Conservation (phyloP, 345 rosid species). For the Eucalyptus leucophloia region DNA sequence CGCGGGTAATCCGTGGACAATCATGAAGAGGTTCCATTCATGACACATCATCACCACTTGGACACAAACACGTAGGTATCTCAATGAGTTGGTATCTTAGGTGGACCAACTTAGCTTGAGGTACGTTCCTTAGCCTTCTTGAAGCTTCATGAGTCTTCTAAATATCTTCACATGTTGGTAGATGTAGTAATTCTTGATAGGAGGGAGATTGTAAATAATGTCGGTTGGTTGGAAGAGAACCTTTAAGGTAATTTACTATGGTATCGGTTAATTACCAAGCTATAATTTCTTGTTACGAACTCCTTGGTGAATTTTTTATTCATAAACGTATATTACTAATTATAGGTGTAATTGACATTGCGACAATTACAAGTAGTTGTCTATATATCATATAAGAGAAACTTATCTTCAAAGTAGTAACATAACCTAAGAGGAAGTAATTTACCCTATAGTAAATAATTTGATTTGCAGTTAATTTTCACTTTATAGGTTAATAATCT, state of each 20-base stretch:
- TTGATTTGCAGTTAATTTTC: neutral
- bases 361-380: neutral
- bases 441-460: neutral
- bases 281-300: neutral
- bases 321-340: neutral
- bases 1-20: neutral
- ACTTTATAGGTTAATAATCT: neutral
- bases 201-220: neutral
- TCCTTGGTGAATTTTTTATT: neutral
- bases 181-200: neutral
- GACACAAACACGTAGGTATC: neutral
- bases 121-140: neutral
- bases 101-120: neutral
- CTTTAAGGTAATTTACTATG: neutral
- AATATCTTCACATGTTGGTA: neutral
- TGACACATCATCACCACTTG: neutral
- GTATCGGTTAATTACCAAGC: neutral
- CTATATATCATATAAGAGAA: neutral
- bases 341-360: neutral
- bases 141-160: neutral
- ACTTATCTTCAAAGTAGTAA: neutral
- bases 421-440: neutral
- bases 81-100: neutral
- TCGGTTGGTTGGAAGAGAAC: neutral
- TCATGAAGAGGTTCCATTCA: neutral